Evolutionary conservation across 2,329 filamentous ascomycete species (phyloP).

Genomic region (Sphaerulina populicola): DNA sequence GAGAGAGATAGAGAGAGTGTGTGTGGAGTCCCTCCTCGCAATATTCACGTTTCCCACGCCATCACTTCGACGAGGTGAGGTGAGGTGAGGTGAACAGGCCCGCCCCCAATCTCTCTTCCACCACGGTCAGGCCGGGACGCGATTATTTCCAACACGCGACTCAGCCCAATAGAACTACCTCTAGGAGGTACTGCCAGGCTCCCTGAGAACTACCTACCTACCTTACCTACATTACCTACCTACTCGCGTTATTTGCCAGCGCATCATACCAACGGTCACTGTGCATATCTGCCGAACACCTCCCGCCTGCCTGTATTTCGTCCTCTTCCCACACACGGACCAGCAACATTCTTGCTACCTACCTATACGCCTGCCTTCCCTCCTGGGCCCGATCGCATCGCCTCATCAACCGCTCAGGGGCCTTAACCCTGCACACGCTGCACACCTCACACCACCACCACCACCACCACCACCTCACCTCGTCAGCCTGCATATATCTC

Average conservation of each 20-base stretch:
- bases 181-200: too few relatives aligned
- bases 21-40: neutral
- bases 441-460: neutral
- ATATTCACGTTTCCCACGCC: neutral
- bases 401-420: neutral
- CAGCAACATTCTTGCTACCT: too few relatives aligned
- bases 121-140: neutral
- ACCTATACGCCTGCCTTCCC: neutral
- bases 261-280: neutral
- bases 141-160: neutral
- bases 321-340: neutral
- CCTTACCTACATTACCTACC: too few relatives aligned
- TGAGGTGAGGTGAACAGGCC: too few relatives aligned
- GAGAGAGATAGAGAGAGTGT: too few relatives aligned
- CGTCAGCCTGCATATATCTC: too few relatives aligned
- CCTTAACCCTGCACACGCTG: neutral
- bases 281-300: neutral
- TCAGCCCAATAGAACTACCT: neutral
- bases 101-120: too few relatives aligned
- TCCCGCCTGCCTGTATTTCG: neutral
- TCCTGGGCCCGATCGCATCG: neutral
- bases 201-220: too few relatives aligned
- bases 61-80: too few relatives aligned
- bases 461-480: too few relatives aligned
- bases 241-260: neutral